These are phyloP conservation scores for Puccinia horiana DNA, from an alignment of 1,284 basidiomycete species.

Conservation along the genomic window DNA sequence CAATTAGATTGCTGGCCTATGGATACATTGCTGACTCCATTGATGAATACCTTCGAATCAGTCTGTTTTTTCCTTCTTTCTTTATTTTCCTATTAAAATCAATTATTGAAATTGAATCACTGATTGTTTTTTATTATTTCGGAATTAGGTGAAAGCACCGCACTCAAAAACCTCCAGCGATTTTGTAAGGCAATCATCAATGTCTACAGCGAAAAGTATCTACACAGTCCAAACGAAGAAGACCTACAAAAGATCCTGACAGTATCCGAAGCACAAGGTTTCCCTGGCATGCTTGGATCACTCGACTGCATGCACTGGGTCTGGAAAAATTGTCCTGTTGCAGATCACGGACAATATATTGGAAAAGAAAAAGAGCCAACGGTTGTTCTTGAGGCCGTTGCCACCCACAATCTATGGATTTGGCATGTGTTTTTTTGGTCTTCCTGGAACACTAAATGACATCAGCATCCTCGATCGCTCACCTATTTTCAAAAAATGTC, in stretches of 20 bases:
- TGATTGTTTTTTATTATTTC: not conserved
- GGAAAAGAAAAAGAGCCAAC: conserved; percentile 24
- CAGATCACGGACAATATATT: not conserved
- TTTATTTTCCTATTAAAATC: too few relatives aligned
- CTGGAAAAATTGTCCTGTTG: conserved; percentile 16
- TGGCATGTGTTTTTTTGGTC: too few relatives aligned
- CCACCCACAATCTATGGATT: not conserved
- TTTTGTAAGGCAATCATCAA: not conserved
- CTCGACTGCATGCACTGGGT: conserved; percentile 9
- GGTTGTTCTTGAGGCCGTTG: not conserved
- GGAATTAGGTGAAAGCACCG: not conserved
- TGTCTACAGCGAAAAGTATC: not conserved
- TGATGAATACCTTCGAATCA: conserved; percentile 3
- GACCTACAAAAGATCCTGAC: not conserved
- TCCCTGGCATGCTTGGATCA: conserved; percentile 7
- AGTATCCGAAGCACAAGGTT: not conserved
- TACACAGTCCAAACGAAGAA: not conserved
- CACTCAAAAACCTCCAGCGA: not conserved
- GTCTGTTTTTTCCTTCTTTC: not conserved
- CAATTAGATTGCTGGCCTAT: not conserved
- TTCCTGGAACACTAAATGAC: too few relatives aligned
- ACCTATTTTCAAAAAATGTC: not conserved
- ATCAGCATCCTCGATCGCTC: not conserved
- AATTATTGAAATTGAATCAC: too few relatives aligned
- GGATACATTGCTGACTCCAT: not conserved